These are phyloP conservation scores for Sporothrix pseudoabietina DNA, from an alignment of 2,329 filamentous ascomycete species.

Conservation along the genomic window DNA sequence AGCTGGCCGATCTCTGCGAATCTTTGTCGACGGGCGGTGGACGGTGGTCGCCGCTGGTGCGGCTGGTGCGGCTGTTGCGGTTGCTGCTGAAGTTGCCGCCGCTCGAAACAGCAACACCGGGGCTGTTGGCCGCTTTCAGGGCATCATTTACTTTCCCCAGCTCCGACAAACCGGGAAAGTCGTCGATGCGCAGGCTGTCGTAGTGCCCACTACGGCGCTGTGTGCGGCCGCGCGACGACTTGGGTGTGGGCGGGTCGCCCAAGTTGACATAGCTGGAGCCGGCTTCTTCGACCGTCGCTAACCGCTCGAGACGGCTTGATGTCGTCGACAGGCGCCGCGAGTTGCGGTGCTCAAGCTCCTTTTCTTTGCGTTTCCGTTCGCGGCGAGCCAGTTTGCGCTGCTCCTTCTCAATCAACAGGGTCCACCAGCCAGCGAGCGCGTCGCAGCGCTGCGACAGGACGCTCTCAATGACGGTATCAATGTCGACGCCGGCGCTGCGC, in stretches of 20 bases:
- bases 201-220: constrained; percentile 72
- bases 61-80: constrained; percentile 32
- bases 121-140: constrained; percentile 40
- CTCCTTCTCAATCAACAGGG: constrained; percentile 90
- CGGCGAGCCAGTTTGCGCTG: constrained; percentile 78
- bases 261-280: constrained; percentile 45
- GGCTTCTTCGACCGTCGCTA: constrained; percentile 62
- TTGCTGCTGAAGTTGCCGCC: constrained; percentile 40
- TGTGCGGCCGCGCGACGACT: constrained; percentile 70
- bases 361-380: constrained; percentile 82
- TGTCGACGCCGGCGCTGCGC: constrained; percentile 90
- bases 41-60: constrained; percentile 56
- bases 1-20: constrained; percentile 72
- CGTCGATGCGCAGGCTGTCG: constrained; percentile 65
- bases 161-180: constrained; percentile 78
- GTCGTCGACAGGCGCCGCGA: constrained; percentile 83
- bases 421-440: constrained; percentile 93
- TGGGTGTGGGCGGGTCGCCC: constrained; percentile 56
- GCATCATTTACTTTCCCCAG: constrained; percentile 50
- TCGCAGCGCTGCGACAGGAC: constrained; percentile 90
- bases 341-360: constrained; percentile 72
- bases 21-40: constrained; percentile 79
- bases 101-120: not conserved
- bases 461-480: constrained; percentile 91
- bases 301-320: constrained; percentile 79